Conservation (phyloP, 2,329 filamentous ascomycete species). For the Botrytis fragariae region DNA sequence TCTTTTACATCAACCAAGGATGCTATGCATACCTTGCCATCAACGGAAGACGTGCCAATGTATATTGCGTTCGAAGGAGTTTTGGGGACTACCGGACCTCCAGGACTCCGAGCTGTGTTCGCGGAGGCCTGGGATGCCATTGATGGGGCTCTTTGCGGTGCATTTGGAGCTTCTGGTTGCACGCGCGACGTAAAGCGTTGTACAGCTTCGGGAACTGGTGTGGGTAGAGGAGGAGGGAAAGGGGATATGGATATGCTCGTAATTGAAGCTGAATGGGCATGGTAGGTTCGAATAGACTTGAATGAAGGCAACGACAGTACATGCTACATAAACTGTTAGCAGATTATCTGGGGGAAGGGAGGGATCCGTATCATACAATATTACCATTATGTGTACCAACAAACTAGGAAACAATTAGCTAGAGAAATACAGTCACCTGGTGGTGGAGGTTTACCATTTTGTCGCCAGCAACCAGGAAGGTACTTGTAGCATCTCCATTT, state of each 20-base stretch:
- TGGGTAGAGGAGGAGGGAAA: constrained; percentile 60
- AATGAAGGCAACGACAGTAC: constrained; percentile 81
- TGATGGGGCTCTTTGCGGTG: constrained; percentile 41
- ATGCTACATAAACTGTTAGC: constrained; percentile 57
- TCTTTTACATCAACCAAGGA: constrained; percentile 86
- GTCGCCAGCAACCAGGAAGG: constrained; percentile 86
- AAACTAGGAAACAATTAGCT: constrained; percentile 56
- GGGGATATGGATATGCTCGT: constrained; percentile 90
- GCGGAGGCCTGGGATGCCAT: constrained; percentile 48
- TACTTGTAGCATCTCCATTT: constrained; percentile 91
- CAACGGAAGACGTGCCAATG: constrained; percentile 89
- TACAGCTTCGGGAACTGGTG: constrained; percentile 40
- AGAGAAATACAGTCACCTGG: background rate
- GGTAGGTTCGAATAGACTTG: constrained; percentile 79
- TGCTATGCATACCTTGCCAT: constrained; percentile 91
- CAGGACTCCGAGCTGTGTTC: constrained; percentile 50
- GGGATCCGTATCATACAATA: constrained; percentile 61
- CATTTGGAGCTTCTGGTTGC: constrained; percentile 21
- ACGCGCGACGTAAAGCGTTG: constrained; percentile 38
- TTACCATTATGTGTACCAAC: constrained; percentile 95
- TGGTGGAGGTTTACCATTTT: constrained; percentile 73
- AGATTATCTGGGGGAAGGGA: constrained; percentile 23
- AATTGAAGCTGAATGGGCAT: constrained; percentile 88
- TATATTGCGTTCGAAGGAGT: constrained; percentile 88
- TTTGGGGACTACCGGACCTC: constrained; percentile 59